phyloP scores from a whole-genome alignment of 2,329 filamentous ascomycete species.

The Verticillium nubilum region DNA sequence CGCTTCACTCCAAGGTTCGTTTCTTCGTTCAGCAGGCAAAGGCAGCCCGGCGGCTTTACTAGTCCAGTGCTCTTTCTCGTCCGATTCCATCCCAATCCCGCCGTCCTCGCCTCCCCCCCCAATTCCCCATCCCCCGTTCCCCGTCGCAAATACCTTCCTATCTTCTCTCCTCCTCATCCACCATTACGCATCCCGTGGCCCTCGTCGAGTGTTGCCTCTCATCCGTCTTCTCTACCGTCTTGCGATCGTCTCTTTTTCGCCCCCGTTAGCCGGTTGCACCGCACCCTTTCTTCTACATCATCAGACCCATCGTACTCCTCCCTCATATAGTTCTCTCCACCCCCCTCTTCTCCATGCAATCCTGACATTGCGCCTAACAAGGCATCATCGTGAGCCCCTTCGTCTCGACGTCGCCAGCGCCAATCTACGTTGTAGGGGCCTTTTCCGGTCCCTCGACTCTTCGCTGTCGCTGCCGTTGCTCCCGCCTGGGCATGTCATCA shows the following conservation, averaged over 20 bases:
- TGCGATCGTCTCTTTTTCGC: conserved; percentile 1
- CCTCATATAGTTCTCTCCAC: background rate
- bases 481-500: conserved; percentile 2
- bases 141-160: background rate
- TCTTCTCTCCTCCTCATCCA: background rate
- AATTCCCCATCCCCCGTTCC: background rate
- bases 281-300: conserved; percentile 1
- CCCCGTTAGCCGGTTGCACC: background rate
- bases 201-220: background rate
- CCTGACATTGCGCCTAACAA: background rate
- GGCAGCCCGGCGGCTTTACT: background rate
- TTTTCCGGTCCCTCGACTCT: background rate
- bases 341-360: background rate
- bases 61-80: background rate
- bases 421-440: background rate
- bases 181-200: background rate
- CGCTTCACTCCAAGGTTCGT: background rate
- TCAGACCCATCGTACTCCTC: background rate
- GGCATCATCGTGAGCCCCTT: background rate
- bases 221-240: conserved; percentile 5
- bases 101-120: background rate
- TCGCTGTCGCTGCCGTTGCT: background rate
- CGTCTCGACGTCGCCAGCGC: background rate
- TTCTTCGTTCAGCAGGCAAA: no score
- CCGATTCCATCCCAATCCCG: background rate